phyloP scores from a whole-genome alignment of 116 monocot genomes.

The Phalaenopsis hybrid region DNA sequence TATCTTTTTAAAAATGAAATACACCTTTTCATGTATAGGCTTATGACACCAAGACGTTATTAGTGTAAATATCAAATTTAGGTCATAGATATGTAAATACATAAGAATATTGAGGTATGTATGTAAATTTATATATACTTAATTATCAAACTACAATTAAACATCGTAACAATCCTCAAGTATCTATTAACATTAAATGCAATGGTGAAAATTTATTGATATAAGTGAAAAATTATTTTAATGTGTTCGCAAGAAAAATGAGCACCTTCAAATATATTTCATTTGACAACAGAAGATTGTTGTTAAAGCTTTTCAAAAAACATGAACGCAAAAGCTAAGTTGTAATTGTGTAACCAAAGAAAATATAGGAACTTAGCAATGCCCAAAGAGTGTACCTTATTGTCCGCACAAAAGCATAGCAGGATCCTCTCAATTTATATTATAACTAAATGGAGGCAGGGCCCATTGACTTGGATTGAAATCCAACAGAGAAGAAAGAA shows the following conservation, averaged over 20 bases:
- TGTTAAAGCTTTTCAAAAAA: too few relatives aligned
- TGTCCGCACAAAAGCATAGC: background rate
- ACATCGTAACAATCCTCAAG: background rate
- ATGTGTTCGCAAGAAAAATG: background rate
- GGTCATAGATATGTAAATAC: too few relatives aligned
- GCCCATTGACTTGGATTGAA: conserved; percentile 71
- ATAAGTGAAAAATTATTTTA: background rate
- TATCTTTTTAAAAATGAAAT: too few relatives aligned
- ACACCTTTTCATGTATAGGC: too few relatives aligned
- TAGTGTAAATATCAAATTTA: too few relatives aligned
- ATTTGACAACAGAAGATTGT: background rate
- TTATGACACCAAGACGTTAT: too few relatives aligned
- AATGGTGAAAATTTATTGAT: background rate
- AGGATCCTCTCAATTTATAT: background rate
- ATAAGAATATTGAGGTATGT: too few relatives aligned
- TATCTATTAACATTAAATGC: background rate
- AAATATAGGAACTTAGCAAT: background rate
- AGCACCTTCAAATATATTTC: background rate
- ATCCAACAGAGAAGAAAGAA: conserved; percentile 55
- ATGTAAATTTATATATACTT: too few relatives aligned
- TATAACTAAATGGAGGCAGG: conserved; percentile 52
- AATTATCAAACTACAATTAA: background rate
- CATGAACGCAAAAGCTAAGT: too few relatives aligned
- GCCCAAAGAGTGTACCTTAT: background rate
- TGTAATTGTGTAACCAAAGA: background rate